Evolutionary conservation across 169 alveolate species (phyloP).

Genomic region (Eimeria praecox): DNA sequence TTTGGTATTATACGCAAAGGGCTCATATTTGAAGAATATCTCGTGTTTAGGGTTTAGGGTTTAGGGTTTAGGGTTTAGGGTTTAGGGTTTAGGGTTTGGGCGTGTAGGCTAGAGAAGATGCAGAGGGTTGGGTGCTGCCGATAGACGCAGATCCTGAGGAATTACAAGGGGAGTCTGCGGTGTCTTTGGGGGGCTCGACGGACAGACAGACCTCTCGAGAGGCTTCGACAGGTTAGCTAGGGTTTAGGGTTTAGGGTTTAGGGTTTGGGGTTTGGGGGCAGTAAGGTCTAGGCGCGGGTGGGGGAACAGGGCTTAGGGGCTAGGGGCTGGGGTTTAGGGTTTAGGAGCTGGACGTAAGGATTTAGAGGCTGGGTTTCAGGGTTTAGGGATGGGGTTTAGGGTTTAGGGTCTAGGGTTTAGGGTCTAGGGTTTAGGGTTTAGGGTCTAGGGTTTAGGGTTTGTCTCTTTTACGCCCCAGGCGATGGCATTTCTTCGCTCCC

Average conservation of each 20-base stretch:
- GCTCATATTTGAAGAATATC: background rate
- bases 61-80: constrained; percentile 48
- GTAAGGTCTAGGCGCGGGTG: too few relatives aligned
- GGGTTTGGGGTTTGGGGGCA: background rate
- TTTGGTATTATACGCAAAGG: background rate
- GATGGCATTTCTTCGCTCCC: constrained; percentile 15
- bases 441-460: background rate
- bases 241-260: constrained; percentile 45
- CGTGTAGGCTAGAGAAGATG: constrained; percentile 60
- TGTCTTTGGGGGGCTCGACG: background rate
- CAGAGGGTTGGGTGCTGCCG: constrained; percentile 30
- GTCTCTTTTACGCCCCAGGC: background rate
- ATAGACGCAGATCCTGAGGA: constrained; percentile 20
- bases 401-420: background rate
- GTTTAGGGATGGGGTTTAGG: background rate
- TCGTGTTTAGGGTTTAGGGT: constrained; percentile 19
- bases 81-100: constrained; percentile 8
- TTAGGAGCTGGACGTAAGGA: background rate
- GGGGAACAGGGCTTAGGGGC: constrained; percentile 28
- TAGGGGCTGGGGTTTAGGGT: constrained; percentile 11
- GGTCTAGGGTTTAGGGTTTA: background rate
- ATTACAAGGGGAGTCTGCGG: background rate
- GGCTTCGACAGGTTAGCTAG: background rate
- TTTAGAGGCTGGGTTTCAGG: background rate
- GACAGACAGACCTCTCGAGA: constrained; percentile 2